A percentile compares a stretch with the other conserved stretches of the same genome.
These are phyloP conservation scores for Benincasa hispida DNA, from an alignment of 306 rosid genomes.

Conservation along the genomic window DNA sequence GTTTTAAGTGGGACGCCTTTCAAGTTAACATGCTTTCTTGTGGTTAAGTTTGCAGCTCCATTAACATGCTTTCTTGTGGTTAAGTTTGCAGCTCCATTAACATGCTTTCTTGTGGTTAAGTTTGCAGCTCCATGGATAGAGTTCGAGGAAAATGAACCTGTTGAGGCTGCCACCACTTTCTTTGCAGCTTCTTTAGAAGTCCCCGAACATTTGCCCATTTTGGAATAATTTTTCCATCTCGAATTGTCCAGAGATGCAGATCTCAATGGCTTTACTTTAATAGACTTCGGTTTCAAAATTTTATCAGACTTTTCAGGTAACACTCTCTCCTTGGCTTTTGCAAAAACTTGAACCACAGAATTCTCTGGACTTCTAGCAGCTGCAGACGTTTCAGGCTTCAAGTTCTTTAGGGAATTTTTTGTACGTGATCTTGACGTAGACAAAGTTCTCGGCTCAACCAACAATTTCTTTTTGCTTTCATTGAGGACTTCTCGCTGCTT, in stretches of 20 bases:
- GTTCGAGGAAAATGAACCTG: conserved; percentile 23
- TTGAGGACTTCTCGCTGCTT: conserved; percentile 12
- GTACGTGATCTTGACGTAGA: conserved; percentile 9
- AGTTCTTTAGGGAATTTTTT: conserved; percentile 19
- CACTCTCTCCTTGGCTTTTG: conserved; percentile 19
- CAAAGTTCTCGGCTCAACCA: conserved; percentile 23
- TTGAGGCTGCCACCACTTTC: conserved; percentile 25
- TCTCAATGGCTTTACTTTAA: conserved; percentile 19
- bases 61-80: conserved; percentile 26
- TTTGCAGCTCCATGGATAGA: conserved; percentile 30
- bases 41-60: conserved; percentile 27
- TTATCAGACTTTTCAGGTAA: conserved; percentile 21
- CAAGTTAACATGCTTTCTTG: conserved; percentile 25
- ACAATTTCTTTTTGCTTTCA: conserved; percentile 25
- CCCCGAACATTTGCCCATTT: conserved; percentile 20
- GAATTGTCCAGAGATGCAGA: conserved; percentile 18
- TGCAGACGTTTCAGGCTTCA: conserved; percentile 25
- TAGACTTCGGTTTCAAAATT: conserved; percentile 22
- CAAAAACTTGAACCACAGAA: conserved; percentile 16
- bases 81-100: conserved; percentile 25
- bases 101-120: conserved; percentile 26
- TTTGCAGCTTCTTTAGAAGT: conserved; percentile 25
- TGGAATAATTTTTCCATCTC: conserved; percentile 21
- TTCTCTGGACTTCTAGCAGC: conserved; percentile 17
- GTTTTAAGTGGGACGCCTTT: conserved; percentile 17